Conservation (phyloP, 768 basidiomycete species). For the Russula olivacea region DNA sequence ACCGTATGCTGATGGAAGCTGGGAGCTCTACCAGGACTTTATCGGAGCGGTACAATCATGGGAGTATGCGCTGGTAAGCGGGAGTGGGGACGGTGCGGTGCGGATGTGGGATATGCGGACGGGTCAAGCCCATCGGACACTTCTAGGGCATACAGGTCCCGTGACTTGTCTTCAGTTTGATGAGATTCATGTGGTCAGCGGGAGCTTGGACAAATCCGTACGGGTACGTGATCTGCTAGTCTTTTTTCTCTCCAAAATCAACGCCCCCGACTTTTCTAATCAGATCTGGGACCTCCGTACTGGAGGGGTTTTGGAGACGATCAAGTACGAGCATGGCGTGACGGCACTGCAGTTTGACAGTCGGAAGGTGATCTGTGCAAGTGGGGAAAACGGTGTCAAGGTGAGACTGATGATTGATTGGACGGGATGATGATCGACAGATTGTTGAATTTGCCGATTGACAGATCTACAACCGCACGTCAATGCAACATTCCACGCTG, state of each 20-base stretch:
- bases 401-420: conserved; percentile 36
- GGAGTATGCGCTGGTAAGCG: conserved; percentile 96
- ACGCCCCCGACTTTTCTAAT: too few relatives aligned
- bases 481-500: conserved; percentile 78
- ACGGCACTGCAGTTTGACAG: conserved; percentile 92
- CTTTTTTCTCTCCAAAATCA: not conserved
- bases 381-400: conserved; percentile 91
- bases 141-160: conserved; percentile 88
- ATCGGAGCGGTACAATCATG: conserved; percentile 98
- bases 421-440: not conserved
- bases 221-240: conserved; percentile 45
- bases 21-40: conserved; percentile 96
- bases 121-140: conserved; percentile 90
- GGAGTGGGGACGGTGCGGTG: conserved; percentile 94
- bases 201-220: conserved; percentile 89
- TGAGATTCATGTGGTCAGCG: conserved; percentile 88
- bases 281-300: conserved; percentile 94
- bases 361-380: conserved; percentile 85
- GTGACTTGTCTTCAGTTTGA: conserved; percentile 96
- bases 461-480: conserved; percentile 93
- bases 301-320: conserved; percentile 80
- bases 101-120: conserved; percentile 99
- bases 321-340: conserved; percentile 86
- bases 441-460: not conserved
- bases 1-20: conserved; percentile 82